Percentiles rank a stretch among this genome's conserved stretches.
Evolutionary conservation across 257 asterid species (phyloP).

Genomic region (Fraxinus americana): DNA sequence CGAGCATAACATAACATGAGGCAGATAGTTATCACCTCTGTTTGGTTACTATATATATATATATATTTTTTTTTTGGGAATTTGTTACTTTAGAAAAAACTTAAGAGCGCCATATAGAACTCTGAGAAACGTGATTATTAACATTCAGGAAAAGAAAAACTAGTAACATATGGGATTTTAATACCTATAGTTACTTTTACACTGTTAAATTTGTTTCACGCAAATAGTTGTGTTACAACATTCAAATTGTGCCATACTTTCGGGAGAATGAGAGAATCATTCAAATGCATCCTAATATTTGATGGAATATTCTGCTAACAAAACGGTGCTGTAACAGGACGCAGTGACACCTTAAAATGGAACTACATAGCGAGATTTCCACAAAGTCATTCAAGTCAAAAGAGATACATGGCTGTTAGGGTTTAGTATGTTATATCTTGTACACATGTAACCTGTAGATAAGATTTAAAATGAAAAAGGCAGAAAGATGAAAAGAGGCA

Average conservation of each 20-base stretch:
- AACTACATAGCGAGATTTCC: not conserved
- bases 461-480: not conserved
- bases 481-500: not conserved
- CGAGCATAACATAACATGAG: not conserved
- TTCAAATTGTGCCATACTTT: not conserved
- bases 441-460: not conserved
- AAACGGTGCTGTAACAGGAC: too few relatives aligned
- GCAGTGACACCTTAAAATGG: not conserved
- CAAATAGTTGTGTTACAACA: not conserved
- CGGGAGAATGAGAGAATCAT: not conserved
- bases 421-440: not conserved
- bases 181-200: not conserved
- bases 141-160: not conserved
- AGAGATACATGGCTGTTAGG: not conserved
- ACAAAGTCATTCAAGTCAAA: not conserved
- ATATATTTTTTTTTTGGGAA: not conserved
- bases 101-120: not conserved
- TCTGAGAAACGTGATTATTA: not conserved
- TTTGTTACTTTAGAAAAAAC: not conserved
- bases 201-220: not conserved
- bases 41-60: not conserved
- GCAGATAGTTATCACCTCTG: not conserved
- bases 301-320: not conserved
- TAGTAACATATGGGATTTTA: not conserved
- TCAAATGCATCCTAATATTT: not conserved